Conservation (phyloP, 2,329 filamentous ascomycete genomes). For the Botryotinia calthae region DNA sequence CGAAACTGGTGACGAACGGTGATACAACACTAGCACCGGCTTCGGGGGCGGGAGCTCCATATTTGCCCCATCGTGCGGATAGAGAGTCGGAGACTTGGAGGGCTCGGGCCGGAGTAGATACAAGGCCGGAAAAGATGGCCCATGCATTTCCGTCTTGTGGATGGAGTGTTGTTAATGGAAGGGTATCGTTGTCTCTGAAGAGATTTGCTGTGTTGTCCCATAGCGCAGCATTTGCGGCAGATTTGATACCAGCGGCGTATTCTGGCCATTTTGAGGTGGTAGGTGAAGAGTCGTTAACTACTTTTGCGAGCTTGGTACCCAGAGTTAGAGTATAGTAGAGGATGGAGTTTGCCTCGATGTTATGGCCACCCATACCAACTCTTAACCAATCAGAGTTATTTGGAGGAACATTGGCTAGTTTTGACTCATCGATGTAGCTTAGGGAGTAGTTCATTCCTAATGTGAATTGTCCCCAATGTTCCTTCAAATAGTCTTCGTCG, state of each 20-base stretch:
- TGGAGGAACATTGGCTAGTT: slow-evolving; percentile 35
- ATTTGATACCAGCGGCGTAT: slow-evolving; percentile 21
- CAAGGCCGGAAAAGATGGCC: slow-evolving; percentile 42
- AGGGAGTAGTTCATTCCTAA: slow-evolving; percentile 47
- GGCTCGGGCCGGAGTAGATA: slow-evolving; percentile 37
- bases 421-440: slow-evolving; percentile 44
- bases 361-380: slow-evolving; percentile 37
- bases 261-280: not conserved
- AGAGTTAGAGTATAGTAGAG: slow-evolving; percentile 38
- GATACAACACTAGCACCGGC: slow-evolving; percentile 54
- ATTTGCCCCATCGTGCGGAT: slow-evolving; percentile 47
- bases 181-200: slow-evolving; percentile 42
- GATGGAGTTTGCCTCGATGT: slow-evolving; percentile 37
- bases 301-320: slow-evolving; percentile 45
- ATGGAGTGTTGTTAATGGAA: slow-evolving; percentile 51
- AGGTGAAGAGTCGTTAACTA: slow-evolving; percentile 37
- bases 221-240: slow-evolving; percentile 20
- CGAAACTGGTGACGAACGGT: slow-evolving; percentile 57
- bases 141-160: slow-evolving; percentile 61
- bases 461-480: slow-evolving; percentile 50
- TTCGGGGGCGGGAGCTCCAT: slow-evolving; percentile 56
- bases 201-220: slow-evolving; percentile 28
- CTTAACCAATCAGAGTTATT: slow-evolving; percentile 36
- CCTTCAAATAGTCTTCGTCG: slow-evolving; percentile 49
- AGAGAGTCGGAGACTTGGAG: slow-evolving; percentile 38